Evolutionary conservation across 2,329 filamentous ascomycete species (phyloP).

Genomic region (Thermothelomyces thermophilus): DNA sequence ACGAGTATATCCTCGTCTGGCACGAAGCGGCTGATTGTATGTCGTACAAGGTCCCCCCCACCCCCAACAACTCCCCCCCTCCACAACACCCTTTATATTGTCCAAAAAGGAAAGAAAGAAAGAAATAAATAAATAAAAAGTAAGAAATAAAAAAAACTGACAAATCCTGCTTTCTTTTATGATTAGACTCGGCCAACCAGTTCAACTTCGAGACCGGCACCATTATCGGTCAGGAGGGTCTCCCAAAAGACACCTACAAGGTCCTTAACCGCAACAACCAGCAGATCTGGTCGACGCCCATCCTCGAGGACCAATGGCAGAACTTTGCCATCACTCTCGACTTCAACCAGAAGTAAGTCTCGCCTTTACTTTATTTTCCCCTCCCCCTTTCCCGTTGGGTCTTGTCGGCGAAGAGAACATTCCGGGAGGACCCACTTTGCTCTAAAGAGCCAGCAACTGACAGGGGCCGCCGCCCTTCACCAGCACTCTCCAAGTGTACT

Average conservation of each 20-base stretch:
- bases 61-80: too few relatives aligned
- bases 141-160: too few relatives aligned
- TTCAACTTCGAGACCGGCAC: constrained; percentile 34
- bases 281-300: constrained; percentile 35
- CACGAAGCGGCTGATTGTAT: constrained; percentile 32
- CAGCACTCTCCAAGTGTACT: constrained; percentile 51
- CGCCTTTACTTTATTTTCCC: too few relatives aligned
- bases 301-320: constrained; percentile 47
- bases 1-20: constrained; percentile 35
- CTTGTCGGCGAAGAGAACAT: too few relatives aligned
- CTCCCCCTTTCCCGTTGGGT: background rate
- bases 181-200: constrained; percentile 32
- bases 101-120: too few relatives aligned
- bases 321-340: constrained; percentile 55
- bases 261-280: constrained; percentile 34
- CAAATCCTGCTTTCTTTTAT: too few relatives aligned
- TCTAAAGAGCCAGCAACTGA: background rate
- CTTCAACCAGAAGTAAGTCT: constrained; percentile 46
- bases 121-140: too few relatives aligned
- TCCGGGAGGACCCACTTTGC: too few relatives aligned
- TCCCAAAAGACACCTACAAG: constrained; percentile 37
- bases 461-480: too few relatives aligned
- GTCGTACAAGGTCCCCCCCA: too few relatives aligned
- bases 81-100: too few relatives aligned
- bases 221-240: constrained; percentile 31